These are phyloP conservation scores for Saccharomycopsis lassenensis DNA, from an alignment of 805 yeast species.

Conservation along the genomic window DNA sequence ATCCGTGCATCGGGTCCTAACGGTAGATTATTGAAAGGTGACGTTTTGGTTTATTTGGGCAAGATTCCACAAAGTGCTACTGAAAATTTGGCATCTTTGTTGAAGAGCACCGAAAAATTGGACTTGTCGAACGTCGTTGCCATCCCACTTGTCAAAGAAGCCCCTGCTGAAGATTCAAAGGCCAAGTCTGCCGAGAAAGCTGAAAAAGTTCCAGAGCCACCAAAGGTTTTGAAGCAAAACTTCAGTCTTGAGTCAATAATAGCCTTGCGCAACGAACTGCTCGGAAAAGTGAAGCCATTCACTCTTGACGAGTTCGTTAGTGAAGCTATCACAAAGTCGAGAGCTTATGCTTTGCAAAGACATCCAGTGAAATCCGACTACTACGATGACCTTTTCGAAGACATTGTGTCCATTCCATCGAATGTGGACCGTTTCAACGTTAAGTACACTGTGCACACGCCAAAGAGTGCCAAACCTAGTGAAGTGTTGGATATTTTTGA, in stretches of 20 bases:
- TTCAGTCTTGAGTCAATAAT: slow-evolving; percentile 23
- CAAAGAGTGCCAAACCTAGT: slow-evolving; percentile 18
- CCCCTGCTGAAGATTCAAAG: slow-evolving; percentile 21
- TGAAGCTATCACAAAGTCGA: slow-evolving; percentile 37
- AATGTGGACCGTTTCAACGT: slow-evolving; percentile 34
- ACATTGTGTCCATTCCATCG: slow-evolving; percentile 36
- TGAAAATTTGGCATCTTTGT: slow-evolving; percentile 39
- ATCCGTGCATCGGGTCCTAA: slow-evolving; percentile 82
- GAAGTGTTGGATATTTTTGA: too few relatives aligned
- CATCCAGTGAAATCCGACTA: slow-evolving; percentile 33
- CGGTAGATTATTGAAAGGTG: slow-evolving; percentile 85
- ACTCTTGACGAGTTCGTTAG: slow-evolving; percentile 28
- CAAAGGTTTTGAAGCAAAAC: slow-evolving; percentile 25
- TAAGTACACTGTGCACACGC: slow-evolving; percentile 22
- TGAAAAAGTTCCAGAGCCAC: slow-evolving; percentile 20
- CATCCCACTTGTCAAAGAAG: slow-evolving; percentile 22
- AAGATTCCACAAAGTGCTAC: slow-evolving; percentile 49
- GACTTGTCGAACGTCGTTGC: slow-evolving; percentile 62
- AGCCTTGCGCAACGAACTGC: slow-evolving; percentile 22
- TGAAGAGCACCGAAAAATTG: slow-evolving; percentile 47
- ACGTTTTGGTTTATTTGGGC: slow-evolving; percentile 77
- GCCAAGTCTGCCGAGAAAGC: slow-evolving; percentile 23
- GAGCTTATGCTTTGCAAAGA: slow-evolving; percentile 30
- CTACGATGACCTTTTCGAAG: slow-evolving; percentile 52
- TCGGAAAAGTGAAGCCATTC: slow-evolving; percentile 23